Conservation (phyloP, 805 yeast species). For the Starmerella potacharoeniae region DNA sequence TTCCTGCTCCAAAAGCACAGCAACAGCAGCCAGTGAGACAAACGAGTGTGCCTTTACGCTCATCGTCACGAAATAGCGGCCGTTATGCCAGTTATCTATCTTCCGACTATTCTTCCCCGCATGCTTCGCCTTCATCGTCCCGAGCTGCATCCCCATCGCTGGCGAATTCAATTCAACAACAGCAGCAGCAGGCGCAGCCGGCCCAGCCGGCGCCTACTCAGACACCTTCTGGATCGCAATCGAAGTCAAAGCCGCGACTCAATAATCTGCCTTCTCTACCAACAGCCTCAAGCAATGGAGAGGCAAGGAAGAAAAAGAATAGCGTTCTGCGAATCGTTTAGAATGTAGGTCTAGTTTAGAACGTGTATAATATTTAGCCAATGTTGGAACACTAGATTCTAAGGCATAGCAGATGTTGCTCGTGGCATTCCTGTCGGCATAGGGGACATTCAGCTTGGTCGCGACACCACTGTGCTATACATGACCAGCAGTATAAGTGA, state of each 20-base stretch:
- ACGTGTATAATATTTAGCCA: background rate
- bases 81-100: background rate
- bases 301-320: slow-evolving; percentile 5
- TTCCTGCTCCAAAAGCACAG: background rate
- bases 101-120: background rate
- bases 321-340: slow-evolving; percentile 16
- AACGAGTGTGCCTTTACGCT: slow-evolving; percentile 1
- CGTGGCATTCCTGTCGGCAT: slow-evolving; percentile 61
- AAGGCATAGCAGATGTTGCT: slow-evolving; percentile 52
- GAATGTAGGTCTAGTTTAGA: slow-evolving; percentile 12
- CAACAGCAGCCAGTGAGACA: background rate
- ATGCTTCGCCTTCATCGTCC: background rate
- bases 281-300: background rate
- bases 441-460: slow-evolving; percentile 86
- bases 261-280: slow-evolving; percentile 12
- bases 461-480: slow-evolving; percentile 80
- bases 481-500: slow-evolving; percentile 85
- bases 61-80: background rate
- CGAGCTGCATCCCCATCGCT: background rate
- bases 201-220: no score
- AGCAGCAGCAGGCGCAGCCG: background rate
- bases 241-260: background rate
- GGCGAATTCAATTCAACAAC: background rate
- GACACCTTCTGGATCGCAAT: no score
- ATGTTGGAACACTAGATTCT: slow-evolving; percentile 19